Evolutionary conservation across 78 protist species (phyloP).

Genomic region (Monosiga brevicollis): DNA sequence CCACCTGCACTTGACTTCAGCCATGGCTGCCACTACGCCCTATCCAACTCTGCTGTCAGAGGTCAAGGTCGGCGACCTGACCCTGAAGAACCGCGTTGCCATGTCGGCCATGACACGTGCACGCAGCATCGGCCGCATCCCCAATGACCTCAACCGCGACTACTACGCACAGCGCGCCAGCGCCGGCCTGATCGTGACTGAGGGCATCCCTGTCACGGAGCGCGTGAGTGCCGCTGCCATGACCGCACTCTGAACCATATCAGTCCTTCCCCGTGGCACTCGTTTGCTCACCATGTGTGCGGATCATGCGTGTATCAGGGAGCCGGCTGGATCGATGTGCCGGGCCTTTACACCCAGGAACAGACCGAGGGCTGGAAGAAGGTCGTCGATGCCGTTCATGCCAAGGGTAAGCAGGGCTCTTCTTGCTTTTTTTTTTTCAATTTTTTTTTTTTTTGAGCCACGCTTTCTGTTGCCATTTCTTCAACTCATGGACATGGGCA

Average conservation of each 20-base stretch:
- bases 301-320: too few species aligned
- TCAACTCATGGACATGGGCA: too few species aligned
- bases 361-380: constrained; percentile 46
- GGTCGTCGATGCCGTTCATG: constrained; percentile 47
- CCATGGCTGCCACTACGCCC: too few species aligned
- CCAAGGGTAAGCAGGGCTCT: too few species aligned
- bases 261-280: too few species aligned
- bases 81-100: constrained; percentile 22
- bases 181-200: constrained; percentile 45
- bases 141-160: constrained; percentile 7
- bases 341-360: constrained; percentile 32
- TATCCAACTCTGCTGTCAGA: constrained; percentile 1
- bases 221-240: too few species aligned
- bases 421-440: too few species aligned
- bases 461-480: too few species aligned
- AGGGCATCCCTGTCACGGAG: constrained; percentile 16
- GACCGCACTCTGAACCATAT: too few species aligned
- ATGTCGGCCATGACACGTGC: constrained; percentile 47
- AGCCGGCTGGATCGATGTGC: constrained; percentile 13
- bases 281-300: too few species aligned
- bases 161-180: constrained; percentile 47
- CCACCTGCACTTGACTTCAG: too few species aligned
- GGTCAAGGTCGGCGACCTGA: constrained; percentile 17
- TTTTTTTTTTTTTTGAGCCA: too few species aligned
- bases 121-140: constrained; percentile 23